Evolutionary conservation across 2,329 filamentous ascomycete species (phyloP), one percentile per base, ranked within the genome.

Genomic region (Plenodomus biglobosus): DNA sequence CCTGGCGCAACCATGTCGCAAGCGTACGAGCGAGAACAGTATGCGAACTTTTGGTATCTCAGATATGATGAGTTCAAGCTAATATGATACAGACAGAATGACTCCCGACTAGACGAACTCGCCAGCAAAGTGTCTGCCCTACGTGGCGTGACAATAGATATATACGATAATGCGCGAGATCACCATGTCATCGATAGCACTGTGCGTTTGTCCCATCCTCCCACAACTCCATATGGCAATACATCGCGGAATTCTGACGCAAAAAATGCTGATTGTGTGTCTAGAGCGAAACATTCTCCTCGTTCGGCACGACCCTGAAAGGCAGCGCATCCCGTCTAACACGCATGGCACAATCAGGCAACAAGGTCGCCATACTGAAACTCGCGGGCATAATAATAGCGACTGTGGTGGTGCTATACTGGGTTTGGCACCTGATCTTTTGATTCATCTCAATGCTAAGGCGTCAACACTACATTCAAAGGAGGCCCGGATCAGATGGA

Each of bases 121-220:
- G 88, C 88, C 15, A 82, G 85, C 58, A 99, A 99, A 77, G 92
- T 97, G 46, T 89, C 89, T 16, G 90, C 91, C 43, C 83, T 99
- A 55, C 90, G 92, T 67, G 89, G 88, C 73, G 90, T 99, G 42
- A 99, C 94, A 36, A 85, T 97, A 58, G 91, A 99, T 77, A 99
- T 99, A 67, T 96, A 97, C 80, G 92, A 97, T 76, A 91, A 94
- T 71, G 94, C 94, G 41, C 85, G 90, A 49, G 84, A 89, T 62
- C 92, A 97, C 64, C 84, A 88, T 58, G 83, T 95, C 55, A 88
- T 99, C n/a, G 90, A 99, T 74, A 85, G 84, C 66, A 92, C 89
- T 34, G 90, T 95, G 80, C 49, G 84, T 75, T 58, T 38, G 19
- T 20, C 32, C 16, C 3, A n/a, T n/a, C n/a, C n/a, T n/a, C n/a